Percentiles rank a stretch among this genome's conserved stretches.
These are phyloP conservation scores for Taphrina betulina DNA, from an alignment of 1,139 yeast genomes.

Conservation along the genomic window DNA sequence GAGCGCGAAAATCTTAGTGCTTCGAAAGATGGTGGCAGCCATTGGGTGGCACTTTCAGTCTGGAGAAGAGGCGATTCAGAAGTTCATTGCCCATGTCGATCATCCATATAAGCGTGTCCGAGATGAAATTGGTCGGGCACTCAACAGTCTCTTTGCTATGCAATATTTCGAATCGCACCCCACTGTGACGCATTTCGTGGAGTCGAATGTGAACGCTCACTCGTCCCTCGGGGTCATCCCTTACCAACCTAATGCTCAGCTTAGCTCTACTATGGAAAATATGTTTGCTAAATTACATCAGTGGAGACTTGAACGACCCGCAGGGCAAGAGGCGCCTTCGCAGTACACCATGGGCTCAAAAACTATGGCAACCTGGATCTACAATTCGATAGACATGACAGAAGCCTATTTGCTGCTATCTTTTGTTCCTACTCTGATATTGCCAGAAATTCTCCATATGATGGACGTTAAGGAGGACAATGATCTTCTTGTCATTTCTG, in stretches of 20 bases:
- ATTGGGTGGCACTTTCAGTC: slow-evolving; percentile 59
- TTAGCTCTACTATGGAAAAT: slow-evolving; percentile 43
- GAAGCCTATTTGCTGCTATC: slow-evolving; percentile 38
- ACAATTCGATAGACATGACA: slow-evolving; percentile 36
- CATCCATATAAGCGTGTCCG: slow-evolving; percentile 52
- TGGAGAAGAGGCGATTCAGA: slow-evolving; percentile 47
- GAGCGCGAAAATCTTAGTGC: slow-evolving; percentile 60
- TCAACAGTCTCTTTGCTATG: slow-evolving; percentile 58
- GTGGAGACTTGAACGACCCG: slow-evolving; percentile 45
- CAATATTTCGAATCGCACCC: slow-evolving; percentile 55
- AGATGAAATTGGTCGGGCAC: slow-evolving; percentile 63
- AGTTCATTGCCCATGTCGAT: slow-evolving; percentile 51
- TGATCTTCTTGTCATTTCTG: slow-evolving; percentile 64
- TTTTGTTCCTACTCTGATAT: slow-evolving; percentile 49
- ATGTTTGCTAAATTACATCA: slow-evolving; percentile 51
- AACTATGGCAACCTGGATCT: slow-evolving; percentile 39
- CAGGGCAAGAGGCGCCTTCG: slow-evolving; percentile 36
- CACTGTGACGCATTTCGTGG: slow-evolving; percentile 50
- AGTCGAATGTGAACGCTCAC: slow-evolving; percentile 42
- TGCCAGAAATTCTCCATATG: slow-evolving; percentile 70
- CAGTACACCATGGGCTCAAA: slow-evolving; percentile 39
- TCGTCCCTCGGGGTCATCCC: slow-evolving; percentile 26
- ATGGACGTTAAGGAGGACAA: slow-evolving; percentile 77
- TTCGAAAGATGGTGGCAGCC: slow-evolving; percentile 57
- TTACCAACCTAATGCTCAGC: slow-evolving; percentile 39